Percentiles rank a stretch among this genome's conserved stretches.
Conservation (phyloP, 2,329 filamentous ascomycete genomes). For the Juglanconis oblonga region DNA sequence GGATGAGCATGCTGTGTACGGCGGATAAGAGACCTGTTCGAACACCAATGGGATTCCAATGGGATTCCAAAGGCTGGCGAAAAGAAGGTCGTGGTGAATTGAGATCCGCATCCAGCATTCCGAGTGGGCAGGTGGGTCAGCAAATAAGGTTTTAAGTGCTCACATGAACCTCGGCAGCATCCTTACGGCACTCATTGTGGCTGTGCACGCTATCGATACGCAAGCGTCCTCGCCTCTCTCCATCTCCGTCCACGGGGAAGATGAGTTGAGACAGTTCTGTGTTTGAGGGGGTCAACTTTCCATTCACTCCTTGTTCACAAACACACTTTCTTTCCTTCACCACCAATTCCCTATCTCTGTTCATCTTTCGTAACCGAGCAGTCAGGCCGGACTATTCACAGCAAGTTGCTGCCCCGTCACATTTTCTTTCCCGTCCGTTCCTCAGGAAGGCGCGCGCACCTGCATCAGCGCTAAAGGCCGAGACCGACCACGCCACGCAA, state of each 20-base stretch:
- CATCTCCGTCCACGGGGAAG: not conserved
- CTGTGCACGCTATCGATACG: not conserved
- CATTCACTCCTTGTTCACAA: not conserved
- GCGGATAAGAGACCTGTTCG: no score
- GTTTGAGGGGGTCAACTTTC: not conserved
- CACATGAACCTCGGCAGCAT: not conserved
- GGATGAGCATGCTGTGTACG: no score
- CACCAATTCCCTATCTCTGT: not conserved
- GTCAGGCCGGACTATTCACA: not conserved
- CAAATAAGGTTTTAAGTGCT: not conserved
- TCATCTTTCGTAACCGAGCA: not conserved
- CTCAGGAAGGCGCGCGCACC: no score
- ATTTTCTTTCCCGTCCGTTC: no score
- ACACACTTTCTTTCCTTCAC: not conserved
- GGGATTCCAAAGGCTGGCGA: no score
- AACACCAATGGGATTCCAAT: no score
- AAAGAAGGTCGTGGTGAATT: not conserved
- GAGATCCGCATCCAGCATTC: no score
- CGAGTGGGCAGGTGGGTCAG: no score
- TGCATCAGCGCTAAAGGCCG: no score
- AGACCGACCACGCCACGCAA: not conserved
- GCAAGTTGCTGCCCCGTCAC: no score
- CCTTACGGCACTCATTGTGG: not conserved
- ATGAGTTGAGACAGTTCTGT: constrained; percentile 6
- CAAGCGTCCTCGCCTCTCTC: not conserved